Base-by-base conservation (phyloP, 2,329 filamentous ascomycete genomes). In the Sporothrix humicola region DNA sequence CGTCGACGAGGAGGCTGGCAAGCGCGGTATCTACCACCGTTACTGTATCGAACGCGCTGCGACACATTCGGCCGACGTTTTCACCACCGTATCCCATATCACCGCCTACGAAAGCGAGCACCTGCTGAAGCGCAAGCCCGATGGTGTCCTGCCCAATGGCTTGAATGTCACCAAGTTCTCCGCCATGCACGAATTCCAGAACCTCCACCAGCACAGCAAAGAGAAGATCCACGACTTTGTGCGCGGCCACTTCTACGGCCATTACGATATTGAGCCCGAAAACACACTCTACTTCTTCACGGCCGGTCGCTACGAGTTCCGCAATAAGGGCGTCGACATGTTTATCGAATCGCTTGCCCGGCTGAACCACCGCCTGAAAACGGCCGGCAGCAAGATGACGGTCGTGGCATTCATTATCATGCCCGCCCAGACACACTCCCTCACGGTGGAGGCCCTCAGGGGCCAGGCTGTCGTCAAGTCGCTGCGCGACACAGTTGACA, bases 301-400 rank as follows among this genome's bases (percentile, higher is more conserved):
- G 3, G 93, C 96, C 7, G 96, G 96, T 74, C 92, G 96, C 76
- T 99, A 99, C 80, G 96, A 99, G 83, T 99, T 95, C 87, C 88
- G 96, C 77, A 99, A 99, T 81, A 99, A 99, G 84, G 96, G 96
- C 80, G 95, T 98, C 10, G 96, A 99, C 83, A 98, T 99, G 96
- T 99, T 98, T 83, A 97, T 99, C 78, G 96, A 99, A 83, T 96
- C 95, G 3, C 85, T 99, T 76, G 96, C 96, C 42, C 93, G 96
- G 59, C 85, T 99, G 79, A 99, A 99, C 84, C 95, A 98, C 85
- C 90, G 92, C 54, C 89, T 99, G 80, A 98, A 98, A 88, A 84
- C 84, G 70, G 84, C 90, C 8, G 93, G 93, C 68, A 97, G 94
- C 78, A 97, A 96, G 83, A 95, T 91, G 81, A 98, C 96, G 0